Percentiles rank a stretch among this genome's conserved stretches.
These are phyloP conservation scores for Hippophae tibetana DNA, from an alignment of 306 rosid species.

Conservation along the genomic window DNA sequence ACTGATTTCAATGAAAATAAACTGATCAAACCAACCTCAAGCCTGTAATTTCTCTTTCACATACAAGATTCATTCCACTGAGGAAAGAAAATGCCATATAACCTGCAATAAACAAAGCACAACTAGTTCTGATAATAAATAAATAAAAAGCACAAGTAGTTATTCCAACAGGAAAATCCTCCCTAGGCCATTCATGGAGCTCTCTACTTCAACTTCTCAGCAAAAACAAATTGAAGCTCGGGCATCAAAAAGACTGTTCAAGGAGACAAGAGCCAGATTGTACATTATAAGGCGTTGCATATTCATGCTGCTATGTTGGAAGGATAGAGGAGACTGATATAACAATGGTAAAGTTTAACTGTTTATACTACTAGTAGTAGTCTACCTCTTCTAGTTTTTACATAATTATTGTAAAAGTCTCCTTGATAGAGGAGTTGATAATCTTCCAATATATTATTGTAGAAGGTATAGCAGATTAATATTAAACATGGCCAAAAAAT, in stretches of 20 bases:
- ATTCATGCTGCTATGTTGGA: conserved; percentile 36
- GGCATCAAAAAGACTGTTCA: conserved; percentile 14
- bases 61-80: conserved; percentile 6
- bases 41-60: conserved; percentile 11
- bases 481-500: not conserved
- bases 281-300: conserved; percentile 34
- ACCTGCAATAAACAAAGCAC: conserved; percentile 1
- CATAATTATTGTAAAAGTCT: not conserved
- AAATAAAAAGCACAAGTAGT: not conserved
- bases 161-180: not conserved
- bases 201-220: conserved; percentile 13
- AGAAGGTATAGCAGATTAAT: not conserved
- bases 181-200: conserved; percentile 17
- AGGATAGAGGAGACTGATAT: conserved; percentile 18
- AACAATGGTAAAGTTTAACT: conserved; percentile 13
- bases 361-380: conserved; percentile 1
- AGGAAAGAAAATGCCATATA: not conserved
- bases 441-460: not conserved
- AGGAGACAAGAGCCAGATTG: conserved; percentile 32
- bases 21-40: not conserved
- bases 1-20: conserved; percentile 4
- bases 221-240: conserved; percentile 12
- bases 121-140: not conserved
- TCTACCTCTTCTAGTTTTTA: not conserved
- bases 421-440: not conserved